Evolutionary conservation across 2,329 filamentous ascomycete species (phyloP).

Genomic region (Didymella lethalis): DNA sequence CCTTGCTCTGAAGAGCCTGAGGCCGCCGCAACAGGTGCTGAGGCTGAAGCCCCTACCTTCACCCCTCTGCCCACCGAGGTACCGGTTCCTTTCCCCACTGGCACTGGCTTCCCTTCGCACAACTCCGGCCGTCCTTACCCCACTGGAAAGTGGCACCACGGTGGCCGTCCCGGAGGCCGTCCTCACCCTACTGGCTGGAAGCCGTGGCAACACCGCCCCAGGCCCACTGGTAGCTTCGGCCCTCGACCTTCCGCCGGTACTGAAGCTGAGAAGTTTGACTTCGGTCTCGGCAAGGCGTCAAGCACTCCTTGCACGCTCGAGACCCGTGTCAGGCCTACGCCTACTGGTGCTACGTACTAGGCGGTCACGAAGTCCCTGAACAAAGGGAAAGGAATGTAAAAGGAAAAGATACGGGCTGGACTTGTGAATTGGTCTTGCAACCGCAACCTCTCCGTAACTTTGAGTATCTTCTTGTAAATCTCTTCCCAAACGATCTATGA

Average conservation of each 20-base stretch:
- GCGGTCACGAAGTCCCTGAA: not conserved
- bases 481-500: slow-evolving; percentile 10
- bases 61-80: slow-evolving; percentile 7
- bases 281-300: slow-evolving; percentile 15
- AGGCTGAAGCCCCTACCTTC: slow-evolving; percentile 6
- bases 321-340: slow-evolving; percentile 34
- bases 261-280: slow-evolving; percentile 20
- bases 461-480: slow-evolving; percentile 18
- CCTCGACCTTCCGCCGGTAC: slow-evolving; percentile 17
- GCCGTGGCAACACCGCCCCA: slow-evolving; percentile 19
- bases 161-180: slow-evolving; percentile 25
- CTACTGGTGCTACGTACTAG: slow-evolving; percentile 22
- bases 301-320: slow-evolving; percentile 34
- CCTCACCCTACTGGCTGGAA: slow-evolving; percentile 28
- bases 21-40: slow-evolving; percentile 10
- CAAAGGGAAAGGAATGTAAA: not conserved
- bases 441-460: not conserved
- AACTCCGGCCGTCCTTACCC: slow-evolving; percentile 17
- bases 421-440: not conserved
- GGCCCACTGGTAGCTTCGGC: slow-evolving; percentile 14
- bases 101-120: slow-evolving; percentile 8
- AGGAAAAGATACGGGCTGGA: not conserved
- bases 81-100: slow-evolving; percentile 2
- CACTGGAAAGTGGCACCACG: slow-evolving; percentile 16
- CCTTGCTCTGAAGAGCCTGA: slow-evolving; percentile 12